phyloP scores from a whole-genome alignment of 1,284 basidiomycete genomes.

The Irpex sp. region DNA sequence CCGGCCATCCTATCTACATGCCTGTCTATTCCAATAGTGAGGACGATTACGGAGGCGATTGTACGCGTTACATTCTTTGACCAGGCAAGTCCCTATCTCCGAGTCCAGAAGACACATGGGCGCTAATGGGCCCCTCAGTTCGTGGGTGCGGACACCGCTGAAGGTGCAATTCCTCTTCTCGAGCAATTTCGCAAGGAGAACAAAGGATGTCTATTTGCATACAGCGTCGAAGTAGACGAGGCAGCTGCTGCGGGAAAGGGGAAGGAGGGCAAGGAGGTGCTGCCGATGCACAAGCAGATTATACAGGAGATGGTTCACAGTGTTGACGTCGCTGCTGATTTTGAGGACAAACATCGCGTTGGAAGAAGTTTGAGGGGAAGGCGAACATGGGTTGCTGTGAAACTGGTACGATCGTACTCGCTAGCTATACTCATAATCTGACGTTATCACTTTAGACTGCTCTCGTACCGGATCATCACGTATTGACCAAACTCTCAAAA shows the following conservation, averaged over 20 bases:
- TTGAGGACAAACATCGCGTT: conserved; percentile 59
- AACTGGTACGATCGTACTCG: conserved; percentile 50
- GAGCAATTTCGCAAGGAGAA: conserved; percentile 58
- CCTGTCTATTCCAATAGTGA: conserved; percentile 64
- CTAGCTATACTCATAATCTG: not conserved
- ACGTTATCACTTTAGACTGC: conserved; percentile 44
- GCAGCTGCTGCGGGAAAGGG: conserved; percentile 38
- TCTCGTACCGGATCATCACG: conserved; percentile 51
- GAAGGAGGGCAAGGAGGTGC: conserved; percentile 20
- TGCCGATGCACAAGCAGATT: conserved; percentile 52
- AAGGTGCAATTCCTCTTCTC: conserved; percentile 65
- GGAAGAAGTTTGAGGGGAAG: conserved; percentile 31
- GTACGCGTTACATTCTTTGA: conserved; percentile 85
- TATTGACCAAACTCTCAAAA: conserved; percentile 53
- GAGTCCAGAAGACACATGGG: not conserved
- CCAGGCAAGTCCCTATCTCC: conserved; percentile 46
- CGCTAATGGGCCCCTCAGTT: conserved; percentile 42
- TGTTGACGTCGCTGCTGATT: conserved; percentile 76
- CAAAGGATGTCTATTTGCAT: conserved; percentile 79
- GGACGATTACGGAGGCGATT: conserved; percentile 62
- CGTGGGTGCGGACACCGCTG: conserved; percentile 83
- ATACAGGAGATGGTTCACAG: conserved; percentile 70
- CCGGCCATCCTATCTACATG: conserved; percentile 66
- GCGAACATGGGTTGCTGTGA: conserved; percentile 80
- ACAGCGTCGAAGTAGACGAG: conserved; percentile 83